These are phyloP conservation scores for Argentina anserina DNA, from an alignment of 306 rosid species.

Conservation along the genomic window DNA sequence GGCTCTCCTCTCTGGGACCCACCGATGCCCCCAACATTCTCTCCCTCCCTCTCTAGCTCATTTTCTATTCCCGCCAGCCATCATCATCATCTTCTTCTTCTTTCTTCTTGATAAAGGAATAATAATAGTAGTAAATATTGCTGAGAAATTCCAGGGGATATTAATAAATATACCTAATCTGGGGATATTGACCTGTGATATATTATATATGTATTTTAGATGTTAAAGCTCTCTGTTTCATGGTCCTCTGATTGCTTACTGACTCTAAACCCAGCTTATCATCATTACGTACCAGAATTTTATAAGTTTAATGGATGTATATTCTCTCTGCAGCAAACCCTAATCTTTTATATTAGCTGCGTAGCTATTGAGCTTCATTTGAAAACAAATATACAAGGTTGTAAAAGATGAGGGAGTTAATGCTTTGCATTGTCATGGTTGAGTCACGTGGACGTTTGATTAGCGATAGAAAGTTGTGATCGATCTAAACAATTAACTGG, in stretches of 20 bases:
- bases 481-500: not conserved
- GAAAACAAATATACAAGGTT: not conserved
- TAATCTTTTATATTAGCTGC: not conserved
- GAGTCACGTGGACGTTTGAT: slow-evolving; percentile 45
- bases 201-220: not conserved
- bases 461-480: slow-evolving; percentile 6
- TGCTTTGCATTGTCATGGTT: slow-evolving; percentile 32
- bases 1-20: slow-evolving; percentile 42
- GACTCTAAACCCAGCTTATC: not conserved
- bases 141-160: not conserved
- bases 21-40: not conserved
- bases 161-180: not conserved
- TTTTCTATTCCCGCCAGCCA: slow-evolving; percentile 22
- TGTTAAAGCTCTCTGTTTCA: not conserved
- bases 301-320: not conserved
- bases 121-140: not conserved
- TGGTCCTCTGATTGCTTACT: not conserved
- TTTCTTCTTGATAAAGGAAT: not conserved
- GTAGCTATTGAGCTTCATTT: not conserved
- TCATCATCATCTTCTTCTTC: not conserved
- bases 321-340: not conserved
- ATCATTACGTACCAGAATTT: not conserved
- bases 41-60: not conserved
- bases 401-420: not conserved
- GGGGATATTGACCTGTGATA: not conserved